Base-by-base conservation (phyloP, 495 filamentous ascomycete genomes). In the Penicillium argentinense region DNA sequence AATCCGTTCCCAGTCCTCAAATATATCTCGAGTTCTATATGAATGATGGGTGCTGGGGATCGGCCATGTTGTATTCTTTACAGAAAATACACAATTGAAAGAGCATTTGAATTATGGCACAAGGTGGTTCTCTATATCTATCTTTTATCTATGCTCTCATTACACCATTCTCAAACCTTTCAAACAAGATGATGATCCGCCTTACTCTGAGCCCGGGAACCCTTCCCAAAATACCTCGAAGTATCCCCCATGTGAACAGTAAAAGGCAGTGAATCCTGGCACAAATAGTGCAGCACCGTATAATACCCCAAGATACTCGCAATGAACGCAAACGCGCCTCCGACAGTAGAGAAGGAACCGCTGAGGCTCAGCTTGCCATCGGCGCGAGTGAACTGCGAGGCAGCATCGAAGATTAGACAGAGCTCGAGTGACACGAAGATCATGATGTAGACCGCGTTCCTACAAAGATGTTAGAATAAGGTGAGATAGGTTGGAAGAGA, bases 381-480 rank as follows among this genome's bases (percentile, higher is more conserved):
- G 9, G 23, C 39, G 9, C 25, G 22, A 4, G 9, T 18, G 7
- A 41, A 41, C 12, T 41, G 39, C 0, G 50, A 44, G 4, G 50
- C 37, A 24, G 46, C 49, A 34, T 58, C 46, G 26, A 51, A 45
- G 32, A 47, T 45, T 38, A 51, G 49, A 23, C 46, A 53, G 2
- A 58, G 19, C 41, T 58, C 55, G 12, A 58, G 39, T 12, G 46
- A 42, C 1, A 41, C 16, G 23, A 51, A 58, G 5, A 53, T 18
- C 1, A 54, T 27, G 27, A 54, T 54, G 18, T 54, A 51, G 3
- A 47, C 44, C 19, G 49, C 9, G 18, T 57, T 49, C 11, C 54
- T 57, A 13, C 18, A 11, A 21, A 14, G 21, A 23, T 2, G 29
- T 46, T 13, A 49, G 47, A 23, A 13, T 19, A 16, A 23, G n/a